Evolutionary conservation across 495 filamentous ascomycete species (phyloP), one percentile per base, ranked within the genome.

Genomic region (Aspergillus campestris): DNA sequence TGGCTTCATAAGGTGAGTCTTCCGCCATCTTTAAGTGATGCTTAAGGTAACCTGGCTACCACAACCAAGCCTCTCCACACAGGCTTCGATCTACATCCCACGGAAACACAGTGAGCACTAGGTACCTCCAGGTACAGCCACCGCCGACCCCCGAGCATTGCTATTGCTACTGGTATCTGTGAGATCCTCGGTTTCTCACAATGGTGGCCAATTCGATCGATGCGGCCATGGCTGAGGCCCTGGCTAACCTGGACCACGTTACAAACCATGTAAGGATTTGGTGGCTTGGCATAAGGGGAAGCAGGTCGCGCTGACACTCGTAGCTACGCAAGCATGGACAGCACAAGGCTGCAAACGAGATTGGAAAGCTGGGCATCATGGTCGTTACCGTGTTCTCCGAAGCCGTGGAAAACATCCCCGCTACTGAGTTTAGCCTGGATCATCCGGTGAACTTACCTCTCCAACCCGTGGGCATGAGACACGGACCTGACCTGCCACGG

Each of bases 311-410:
- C 46, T 55, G 33, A 60, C 29, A 8, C 8, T 5, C 31, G 27
- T 34, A 66, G 62, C 52, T 66, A 38, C 58, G 53, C 8, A 40
- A 49, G 8, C 46, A 57, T 38, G 53, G 50, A 4, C 52, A 57
- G 38, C 28, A 47, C 32, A 15, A 35, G 2, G 47, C 51, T 32
- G 60, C 62, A 1, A 66, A 64, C 39, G 47, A 64, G 13, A 50
- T 66, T 29, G 60, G 54, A 34, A 60, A 57, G 30, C 37, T 58
- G 24, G 57, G 54, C 33, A 39, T 56, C 11, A 36, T 48, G 47
- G 51, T 66, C 13, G 45, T 57, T 8, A 48, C 56, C 18, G 50
- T 41, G 7, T 57, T 59, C 44, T 49, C 42, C 3, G 51, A 54
- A 7, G 52, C 37, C 8, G 18, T 56, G 28, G 38, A 44, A 3